Base-by-base conservation (phyloP, 139 green algal genomes). In the Closterium sp. region DNA sequence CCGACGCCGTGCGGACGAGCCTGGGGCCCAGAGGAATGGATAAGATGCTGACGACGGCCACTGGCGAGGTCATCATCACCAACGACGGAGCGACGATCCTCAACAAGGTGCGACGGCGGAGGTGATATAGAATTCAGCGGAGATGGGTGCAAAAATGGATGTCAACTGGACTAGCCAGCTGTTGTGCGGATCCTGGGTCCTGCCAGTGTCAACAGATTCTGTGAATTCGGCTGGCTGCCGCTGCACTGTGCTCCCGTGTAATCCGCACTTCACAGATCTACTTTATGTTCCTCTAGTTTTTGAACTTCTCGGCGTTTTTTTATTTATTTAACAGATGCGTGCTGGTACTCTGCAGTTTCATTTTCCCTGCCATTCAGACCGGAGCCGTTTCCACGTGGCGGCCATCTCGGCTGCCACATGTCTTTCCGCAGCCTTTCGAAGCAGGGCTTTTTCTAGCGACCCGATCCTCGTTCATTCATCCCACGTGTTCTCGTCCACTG, bases 1-100 rank as follows among this genome's bases (percentile, higher is more conserved):
- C 98, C 31, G 98, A 99, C 93, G 97, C 97, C 31, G 96, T 99
- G 23, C 95, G 98, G 8, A 99, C 98, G 8, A 97, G 94, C 83
- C 88, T 99, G 43, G 98, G 98, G 3, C 98, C 98, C 0, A 91
- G 98, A 25, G 98, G 98, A 33, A 99, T 99, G 98, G 98, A 99
- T 95, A 99, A 99, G 93, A 99, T 99, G 98, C 97, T 99, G 19
- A 96, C 95, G 5, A 95, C 97, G 43, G 94, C 96, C 0, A 96
- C 97, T 38, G 98, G 97, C 2, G 97, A 99, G 90, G 98, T 99
- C 12, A 97, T 99, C 92, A 99, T 99, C 93, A 99, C 98, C 35
- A 99, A 99, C 92, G 98, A 99, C 92, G 98, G 98, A 4, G 98
- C 98, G 10, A 99, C 98, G 25, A 99, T 99, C 85, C 94, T 99